phyloP scores from a whole-genome alignment of 169 alveolate genomes.

The Cryptosporidium baileyi region DNA sequence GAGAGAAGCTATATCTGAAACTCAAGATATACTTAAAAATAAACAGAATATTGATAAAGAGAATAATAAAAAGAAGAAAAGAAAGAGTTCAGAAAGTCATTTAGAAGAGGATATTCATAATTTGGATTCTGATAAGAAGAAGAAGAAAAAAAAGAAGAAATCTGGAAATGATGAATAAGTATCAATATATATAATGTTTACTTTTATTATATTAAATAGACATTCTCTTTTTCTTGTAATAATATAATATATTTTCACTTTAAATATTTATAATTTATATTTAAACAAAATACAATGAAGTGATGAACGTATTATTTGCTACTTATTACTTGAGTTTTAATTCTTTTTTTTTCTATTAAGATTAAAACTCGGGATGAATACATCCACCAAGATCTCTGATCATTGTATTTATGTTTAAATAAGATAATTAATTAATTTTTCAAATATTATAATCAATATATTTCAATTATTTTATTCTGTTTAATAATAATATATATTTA shows the following conservation, averaged over 20 bases:
- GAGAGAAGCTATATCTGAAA: slow-evolving; percentile 81
- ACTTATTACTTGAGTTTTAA: slow-evolving; percentile 14
- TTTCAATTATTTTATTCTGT: background rate
- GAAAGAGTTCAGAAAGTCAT: slow-evolving; percentile 58
- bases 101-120: background rate
- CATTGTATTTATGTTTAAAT: slow-evolving; percentile 11
- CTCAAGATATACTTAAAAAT: slow-evolving; percentile 53
- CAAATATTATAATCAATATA: background rate
- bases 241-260: no score
- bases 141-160: background rate
- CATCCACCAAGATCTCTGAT: slow-evolving; percentile 70
- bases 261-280: background rate
- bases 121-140: background rate
- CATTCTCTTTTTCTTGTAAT: no score
- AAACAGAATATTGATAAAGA: slow-evolving; percentile 71
- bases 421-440: no score
- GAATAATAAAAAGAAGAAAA: slow-evolving; percentile 71
- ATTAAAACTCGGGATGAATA: slow-evolving; percentile 19
- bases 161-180: no score
- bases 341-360: no score
- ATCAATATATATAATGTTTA: no score
- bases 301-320: slow-evolving; percentile 29
- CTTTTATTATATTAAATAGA: no score
- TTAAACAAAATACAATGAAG: background rate
- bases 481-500: background rate